These are phyloP conservation scores for Rubia peregrina DNA, from an alignment of 305 asterid genomes.

Conservation along the genomic window DNA sequence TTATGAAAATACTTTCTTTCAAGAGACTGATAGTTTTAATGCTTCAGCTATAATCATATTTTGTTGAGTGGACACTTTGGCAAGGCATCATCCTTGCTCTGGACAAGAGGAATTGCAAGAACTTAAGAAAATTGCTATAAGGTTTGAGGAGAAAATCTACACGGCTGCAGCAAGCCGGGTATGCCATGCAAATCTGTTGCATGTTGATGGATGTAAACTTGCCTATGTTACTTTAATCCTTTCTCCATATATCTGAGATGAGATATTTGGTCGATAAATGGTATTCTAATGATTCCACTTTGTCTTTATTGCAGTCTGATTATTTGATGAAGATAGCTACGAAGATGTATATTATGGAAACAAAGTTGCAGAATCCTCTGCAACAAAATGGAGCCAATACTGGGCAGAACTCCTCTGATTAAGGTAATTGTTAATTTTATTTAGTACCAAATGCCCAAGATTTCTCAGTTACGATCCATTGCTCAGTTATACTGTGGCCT, in stretches of 20 bases:
- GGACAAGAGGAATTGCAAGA: constrained; percentile 56
- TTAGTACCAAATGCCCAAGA: neutral
- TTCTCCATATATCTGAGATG: neutral
- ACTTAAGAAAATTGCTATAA: constrained; percentile 49
- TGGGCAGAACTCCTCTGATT: constrained; percentile 34
- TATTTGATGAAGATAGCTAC: constrained; percentile 45
- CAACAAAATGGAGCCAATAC: constrained; percentile 40
- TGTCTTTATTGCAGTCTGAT: constrained; percentile 42
- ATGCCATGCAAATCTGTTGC: neutral
- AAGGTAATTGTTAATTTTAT: constrained; percentile 27
- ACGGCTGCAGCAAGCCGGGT: constrained; percentile 65
- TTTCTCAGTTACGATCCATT: neutral
- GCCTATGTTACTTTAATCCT: constrained; percentile 1
- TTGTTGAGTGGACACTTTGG: constrained; percentile 55
- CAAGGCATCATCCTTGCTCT: constrained; percentile 55
- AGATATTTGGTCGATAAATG: neutral
- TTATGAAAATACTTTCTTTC: too few species aligned
- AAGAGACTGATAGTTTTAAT: neutral
- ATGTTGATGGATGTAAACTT: neutral
- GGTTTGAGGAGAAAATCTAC: constrained; percentile 65
- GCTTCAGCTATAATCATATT: constrained; percentile 1
- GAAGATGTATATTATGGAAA: constrained; percentile 56
- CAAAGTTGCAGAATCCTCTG: constrained; percentile 39
- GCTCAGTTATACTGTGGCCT: neutral
- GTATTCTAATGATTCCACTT: neutral